Evolutionary conservation across 2,329 filamentous ascomycete species (phyloP), one percentile per base, ranked within the genome.

Genomic region (Corynespora cassiicola): DNA sequence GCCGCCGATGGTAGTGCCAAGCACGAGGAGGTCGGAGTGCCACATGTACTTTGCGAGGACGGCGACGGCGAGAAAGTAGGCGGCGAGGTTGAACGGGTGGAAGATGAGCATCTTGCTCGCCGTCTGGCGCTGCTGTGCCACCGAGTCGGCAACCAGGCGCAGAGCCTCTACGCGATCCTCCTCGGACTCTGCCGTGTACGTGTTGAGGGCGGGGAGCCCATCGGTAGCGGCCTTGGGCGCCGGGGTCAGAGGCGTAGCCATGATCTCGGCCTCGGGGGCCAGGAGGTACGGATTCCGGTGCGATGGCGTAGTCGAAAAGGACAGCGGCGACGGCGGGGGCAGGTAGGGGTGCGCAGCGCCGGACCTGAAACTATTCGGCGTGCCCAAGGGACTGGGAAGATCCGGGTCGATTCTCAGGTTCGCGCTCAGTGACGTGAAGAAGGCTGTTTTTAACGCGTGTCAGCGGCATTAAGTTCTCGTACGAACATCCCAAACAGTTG

Each of bases 391-490:
- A 28, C 84, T 80, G 49, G 86, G 67, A 70, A 82, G 46, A 29
- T 75, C 72, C 20, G 75, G 72, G 54, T 72, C 75, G 41, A 92
- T 82, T 55, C 85, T 84, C 38, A 94, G 80, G 61, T 94, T 94
- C 49, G 87, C 87, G 53, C 87, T 84, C 11, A 94, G 78, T 54
- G 89, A 92, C 39, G 84, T 86, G 69, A 94, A 86, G 74, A 94
- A 94, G 17, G 88, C 88, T 94, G 68, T 32, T n/a, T 8, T 24
- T 8, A 24, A n/a, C 8, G n/a, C 22, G 8, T 8, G 8, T 24
- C 22, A 24, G 8, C 8, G 22, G 8, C 22, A 8, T n/a, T 24
- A n/a, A 24, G n/a, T 24, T 24, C n/a, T 24, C 8, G 8, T 24
- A 8, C n/a, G n/a, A n/a, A 24, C 8, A 24, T 24, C 8, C n/a